phyloP scores from a whole-genome alignment of 306 rosid species.

The Malus sieversii region DNA sequence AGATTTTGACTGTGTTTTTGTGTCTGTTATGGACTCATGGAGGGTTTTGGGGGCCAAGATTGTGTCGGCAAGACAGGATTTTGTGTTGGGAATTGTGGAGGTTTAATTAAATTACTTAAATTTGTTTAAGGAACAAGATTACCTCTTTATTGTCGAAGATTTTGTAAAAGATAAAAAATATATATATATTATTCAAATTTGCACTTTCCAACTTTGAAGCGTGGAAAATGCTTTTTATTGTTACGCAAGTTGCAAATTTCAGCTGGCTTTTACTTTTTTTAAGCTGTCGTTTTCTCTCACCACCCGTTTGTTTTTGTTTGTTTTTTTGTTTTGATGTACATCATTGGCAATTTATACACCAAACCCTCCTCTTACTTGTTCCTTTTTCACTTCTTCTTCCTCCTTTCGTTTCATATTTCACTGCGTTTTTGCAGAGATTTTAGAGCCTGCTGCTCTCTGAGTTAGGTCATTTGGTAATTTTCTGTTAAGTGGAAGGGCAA shows the following conservation, averaged over 20 bases:
- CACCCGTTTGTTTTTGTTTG: conserved; percentile 4
- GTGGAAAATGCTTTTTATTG: conserved; percentile 6
- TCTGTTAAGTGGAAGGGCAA: not conserved
- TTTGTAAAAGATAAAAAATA: too few relatives aligned
- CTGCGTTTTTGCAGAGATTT: conserved; percentile 6
- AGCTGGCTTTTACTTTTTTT: conserved; percentile 30
- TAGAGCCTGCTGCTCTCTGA: conserved; percentile 6
- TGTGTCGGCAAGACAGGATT: conserved; percentile 26
- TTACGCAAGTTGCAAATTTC: conserved; percentile 8
- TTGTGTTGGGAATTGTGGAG: not conserved
- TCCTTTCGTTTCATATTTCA: not conserved
- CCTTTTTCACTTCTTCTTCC: not conserved
- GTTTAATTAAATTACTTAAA: not conserved
- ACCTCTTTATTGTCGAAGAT: not conserved
- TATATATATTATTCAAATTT: not conserved
- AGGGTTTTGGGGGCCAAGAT: not conserved
- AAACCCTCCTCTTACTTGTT: conserved; percentile 2
- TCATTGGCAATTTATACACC: conserved; percentile 28
- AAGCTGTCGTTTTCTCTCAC: conserved; percentile 29
- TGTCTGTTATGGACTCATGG: not conserved
- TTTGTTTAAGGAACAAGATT: not conserved
- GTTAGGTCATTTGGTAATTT: not conserved
- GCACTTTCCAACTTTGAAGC: conserved; percentile 18
- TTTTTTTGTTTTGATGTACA: conserved; percentile 21
- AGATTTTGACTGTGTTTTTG: not conserved